These are phyloP conservation scores for Prunus mongolica DNA, from an alignment of 306 rosid genomes.

Conservation along the genomic window DNA sequence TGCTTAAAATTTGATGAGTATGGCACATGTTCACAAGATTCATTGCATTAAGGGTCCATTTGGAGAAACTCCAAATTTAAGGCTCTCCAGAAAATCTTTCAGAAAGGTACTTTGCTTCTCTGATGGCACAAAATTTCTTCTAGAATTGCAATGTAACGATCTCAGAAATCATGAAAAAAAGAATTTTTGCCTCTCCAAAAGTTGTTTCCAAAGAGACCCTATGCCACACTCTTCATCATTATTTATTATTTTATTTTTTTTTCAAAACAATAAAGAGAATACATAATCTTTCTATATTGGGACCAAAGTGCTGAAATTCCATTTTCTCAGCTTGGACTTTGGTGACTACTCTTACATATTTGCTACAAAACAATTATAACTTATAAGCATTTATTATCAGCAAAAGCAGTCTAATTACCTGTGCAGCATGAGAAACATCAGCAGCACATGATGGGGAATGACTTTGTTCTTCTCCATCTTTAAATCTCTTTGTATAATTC, in stretches of 20 bases:
- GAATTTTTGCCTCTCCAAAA: not conserved
- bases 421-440: slow-evolving; percentile 10
- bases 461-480: slow-evolving; percentile 33
- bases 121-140: not conserved
- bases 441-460: slow-evolving; percentile 19
- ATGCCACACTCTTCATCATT: not conserved
- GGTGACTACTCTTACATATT: not conserved
- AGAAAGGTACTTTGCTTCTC: not conserved
- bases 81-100: no score
- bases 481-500: slow-evolving; percentile 34
- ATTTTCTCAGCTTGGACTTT: not conserved
- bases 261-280: not conserved
- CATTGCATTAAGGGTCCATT: not conserved
- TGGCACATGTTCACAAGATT: not conserved
- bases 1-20: not conserved
- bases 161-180: not conserved
- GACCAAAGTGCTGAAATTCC: not conserved
- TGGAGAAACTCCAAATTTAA: not conserved
- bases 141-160: not conserved
- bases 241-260: not conserved
- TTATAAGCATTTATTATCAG: not conserved
- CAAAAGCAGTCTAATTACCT: slow-evolving; percentile 19
- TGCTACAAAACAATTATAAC: not conserved
- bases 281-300: not conserved
- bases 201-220: not conserved